phyloP scores from a whole-genome alignment of 2,329 filamentous ascomycete genomes.

The Arachnopeziza araneosa region DNA sequence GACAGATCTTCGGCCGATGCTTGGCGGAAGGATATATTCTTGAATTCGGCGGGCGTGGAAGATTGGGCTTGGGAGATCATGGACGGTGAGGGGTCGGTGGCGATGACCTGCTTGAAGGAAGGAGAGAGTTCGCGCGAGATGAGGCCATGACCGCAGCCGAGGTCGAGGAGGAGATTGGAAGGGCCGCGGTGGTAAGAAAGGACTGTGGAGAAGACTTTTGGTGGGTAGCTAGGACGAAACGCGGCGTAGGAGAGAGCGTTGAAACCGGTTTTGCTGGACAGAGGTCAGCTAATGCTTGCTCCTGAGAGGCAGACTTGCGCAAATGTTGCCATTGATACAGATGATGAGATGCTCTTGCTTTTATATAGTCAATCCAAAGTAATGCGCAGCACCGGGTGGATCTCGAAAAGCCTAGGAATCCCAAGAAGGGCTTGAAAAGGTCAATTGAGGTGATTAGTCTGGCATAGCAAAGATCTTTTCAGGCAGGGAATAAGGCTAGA shows the following conservation, averaged over 20 bases:
- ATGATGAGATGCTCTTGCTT: background rate
- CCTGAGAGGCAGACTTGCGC: constrained; percentile 33
- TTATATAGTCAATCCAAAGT: too few species aligned
- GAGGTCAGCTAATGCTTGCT: constrained; percentile 5
- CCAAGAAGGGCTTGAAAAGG: constrained; percentile 37
- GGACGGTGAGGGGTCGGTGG: constrained; percentile 49
- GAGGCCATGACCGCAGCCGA: constrained; percentile 60
- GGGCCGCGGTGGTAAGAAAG: constrained; percentile 46
- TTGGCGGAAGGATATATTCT: constrained; percentile 44
- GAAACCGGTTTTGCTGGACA: constrained; percentile 47
- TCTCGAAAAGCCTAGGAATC: constrained; percentile 57
- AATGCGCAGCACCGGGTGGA: constrained; percentile 81
- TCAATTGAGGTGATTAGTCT: background rate
- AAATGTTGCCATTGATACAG: constrained; percentile 41
- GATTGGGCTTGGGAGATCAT: constrained; percentile 50
- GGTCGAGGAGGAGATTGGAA: constrained; percentile 42
- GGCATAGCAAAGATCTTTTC: background rate
- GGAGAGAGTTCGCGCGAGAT: constrained; percentile 48
- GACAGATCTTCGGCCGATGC: constrained; percentile 49
- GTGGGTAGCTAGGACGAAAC: constrained; percentile 54
- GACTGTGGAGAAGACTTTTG: constrained; percentile 47
- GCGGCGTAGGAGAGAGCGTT: constrained; percentile 53
- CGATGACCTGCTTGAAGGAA: constrained; percentile 46
- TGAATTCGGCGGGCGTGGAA: constrained; percentile 31
- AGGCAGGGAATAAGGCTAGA: background rate